Evolutionary conservation across 2,329 filamentous ascomycete species (phyloP).

Genomic region (Leptographium procerum): DNA sequence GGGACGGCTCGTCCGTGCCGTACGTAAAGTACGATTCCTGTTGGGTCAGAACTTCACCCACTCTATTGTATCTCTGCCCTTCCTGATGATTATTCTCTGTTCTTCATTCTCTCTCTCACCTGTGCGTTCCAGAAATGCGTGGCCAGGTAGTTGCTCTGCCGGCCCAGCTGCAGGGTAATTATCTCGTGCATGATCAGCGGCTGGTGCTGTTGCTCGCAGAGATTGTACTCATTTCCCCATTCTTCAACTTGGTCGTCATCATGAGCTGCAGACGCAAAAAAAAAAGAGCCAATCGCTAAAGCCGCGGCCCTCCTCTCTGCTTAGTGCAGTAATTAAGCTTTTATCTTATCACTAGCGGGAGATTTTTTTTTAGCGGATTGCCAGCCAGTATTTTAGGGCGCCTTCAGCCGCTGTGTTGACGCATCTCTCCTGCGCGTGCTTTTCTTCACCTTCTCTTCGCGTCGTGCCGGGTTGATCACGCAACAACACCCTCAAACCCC

Average conservation of each 20-base stretch:
- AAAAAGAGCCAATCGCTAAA: background rate
- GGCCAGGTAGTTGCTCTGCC: slow-evolving; percentile 83
- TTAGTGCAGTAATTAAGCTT: slow-evolving; percentile 14
- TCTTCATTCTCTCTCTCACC: slow-evolving; percentile 32
- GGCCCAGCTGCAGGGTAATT: slow-evolving; percentile 83
- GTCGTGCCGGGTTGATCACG: background rate
- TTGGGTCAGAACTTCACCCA: background rate
- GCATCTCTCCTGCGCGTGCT: background rate
- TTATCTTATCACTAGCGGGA: background rate
- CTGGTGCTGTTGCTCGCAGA: background rate
- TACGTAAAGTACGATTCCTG: slow-evolving; percentile 99
- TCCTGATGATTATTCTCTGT: background rate
- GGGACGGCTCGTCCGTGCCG: slow-evolving; percentile 45
- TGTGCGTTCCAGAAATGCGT: slow-evolving; percentile 98
- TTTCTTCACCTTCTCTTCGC: background rate
- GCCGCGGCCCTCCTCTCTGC: background rate
- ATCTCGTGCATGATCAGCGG: slow-evolving; percentile 71
- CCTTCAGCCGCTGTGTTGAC: too few species aligned
- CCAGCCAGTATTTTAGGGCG: background rate
- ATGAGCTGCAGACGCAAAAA: too few species aligned
- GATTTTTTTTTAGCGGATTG: background rate
- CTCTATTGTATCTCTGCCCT: background rate
- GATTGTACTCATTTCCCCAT: background rate
- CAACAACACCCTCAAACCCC: background rate
- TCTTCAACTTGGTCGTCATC: background rate